Evolutionary conservation across 2,329 filamentous ascomycete genomes (phyloP).

Genomic region (Fusarium tuaranense): DNA sequence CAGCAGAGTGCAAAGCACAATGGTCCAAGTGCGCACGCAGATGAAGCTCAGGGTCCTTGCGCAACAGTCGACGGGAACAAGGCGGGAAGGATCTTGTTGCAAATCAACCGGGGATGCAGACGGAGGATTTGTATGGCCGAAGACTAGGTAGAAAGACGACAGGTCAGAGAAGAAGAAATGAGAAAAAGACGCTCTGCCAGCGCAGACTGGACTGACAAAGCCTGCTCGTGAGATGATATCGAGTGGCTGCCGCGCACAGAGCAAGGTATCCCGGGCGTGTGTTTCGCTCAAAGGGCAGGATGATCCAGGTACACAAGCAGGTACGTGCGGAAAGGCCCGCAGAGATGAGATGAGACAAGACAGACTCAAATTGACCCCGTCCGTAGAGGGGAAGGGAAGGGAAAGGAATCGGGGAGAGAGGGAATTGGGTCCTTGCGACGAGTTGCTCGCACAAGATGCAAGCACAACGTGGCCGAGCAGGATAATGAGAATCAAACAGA

Average conservation of each 20-base stretch:
- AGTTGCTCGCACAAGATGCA: neutral
- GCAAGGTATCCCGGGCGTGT: slow-evolving; percentile 39
- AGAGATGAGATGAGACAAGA: slow-evolving; percentile 12
- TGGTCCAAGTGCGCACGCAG: slow-evolving; percentile 27
- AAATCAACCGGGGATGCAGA: slow-evolving; percentile 17
- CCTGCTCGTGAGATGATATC: slow-evolving; percentile 23
- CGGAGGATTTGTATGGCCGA: slow-evolving; percentile 18
- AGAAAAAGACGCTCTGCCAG: slow-evolving; percentile 21
- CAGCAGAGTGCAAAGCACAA: neutral
- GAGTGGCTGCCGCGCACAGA: slow-evolving; percentile 31
- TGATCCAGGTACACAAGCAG: slow-evolving; percentile 40
- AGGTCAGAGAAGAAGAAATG: slow-evolving; percentile 9
- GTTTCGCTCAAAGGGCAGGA: slow-evolving; percentile 43
- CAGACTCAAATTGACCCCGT: neutral
- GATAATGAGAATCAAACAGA: neutral
- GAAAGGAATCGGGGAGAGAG: neutral
- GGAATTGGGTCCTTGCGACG: neutral
- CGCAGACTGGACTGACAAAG: slow-evolving; percentile 40
- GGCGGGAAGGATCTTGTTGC: slow-evolving; percentile 30
- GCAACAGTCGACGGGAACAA: slow-evolving; percentile 27
- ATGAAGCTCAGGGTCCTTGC: slow-evolving; percentile 26
- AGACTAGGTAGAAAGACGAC: slow-evolving; percentile 8
- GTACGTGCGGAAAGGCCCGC: slow-evolving; percentile 34
- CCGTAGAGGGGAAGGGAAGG: neutral
- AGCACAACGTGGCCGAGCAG: slow-evolving; percentile 6